These are phyloP conservation scores for Streptanthus diversifolius DNA, from an alignment of 345 rosid species.

Conservation along the genomic window DNA sequence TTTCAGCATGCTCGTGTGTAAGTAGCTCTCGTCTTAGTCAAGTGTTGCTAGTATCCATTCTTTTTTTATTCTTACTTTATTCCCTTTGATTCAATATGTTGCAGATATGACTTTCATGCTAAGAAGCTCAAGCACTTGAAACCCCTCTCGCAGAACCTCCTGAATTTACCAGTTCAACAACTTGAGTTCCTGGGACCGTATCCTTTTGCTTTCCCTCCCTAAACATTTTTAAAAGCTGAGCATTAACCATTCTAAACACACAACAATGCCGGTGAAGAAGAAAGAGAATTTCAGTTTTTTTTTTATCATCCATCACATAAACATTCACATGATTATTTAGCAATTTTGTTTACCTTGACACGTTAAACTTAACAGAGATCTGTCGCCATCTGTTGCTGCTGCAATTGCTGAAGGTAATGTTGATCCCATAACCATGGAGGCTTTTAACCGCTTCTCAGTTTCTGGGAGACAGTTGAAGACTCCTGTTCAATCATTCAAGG, in stretches of 20 bases:
- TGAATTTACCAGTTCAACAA: constrained; percentile 43
- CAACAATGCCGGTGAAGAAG: too few species aligned
- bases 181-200: constrained; percentile 93
- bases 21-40: constrained; percentile 17
- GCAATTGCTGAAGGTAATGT: constrained; percentile 76
- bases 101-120: constrained; percentile 58
- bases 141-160: constrained; percentile 55
- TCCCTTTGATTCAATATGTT: neutral
- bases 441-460: constrained; percentile 44
- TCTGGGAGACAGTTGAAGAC: constrained; percentile 12
- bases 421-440: constrained; percentile 68
- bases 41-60: neutral
- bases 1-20: constrained; percentile 81
- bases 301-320: neutral
- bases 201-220: constrained; percentile 40
- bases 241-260: too few species aligned
- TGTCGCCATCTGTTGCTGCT: constrained; percentile 62
- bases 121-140: constrained; percentile 59
- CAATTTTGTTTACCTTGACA: constrained; percentile 29
- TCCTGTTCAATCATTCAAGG: constrained; percentile 29
- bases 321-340: neutral
- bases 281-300: too few species aligned
- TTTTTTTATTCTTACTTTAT: neutral
- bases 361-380: constrained; percentile 45
- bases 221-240: neutral